A percentile compares a stretch with the other conserved stretches of the same genome.
Evolutionary conservation across 768 basidiomycete genomes (phyloP).

Genomic region (Tylopilus balloui): DNA sequence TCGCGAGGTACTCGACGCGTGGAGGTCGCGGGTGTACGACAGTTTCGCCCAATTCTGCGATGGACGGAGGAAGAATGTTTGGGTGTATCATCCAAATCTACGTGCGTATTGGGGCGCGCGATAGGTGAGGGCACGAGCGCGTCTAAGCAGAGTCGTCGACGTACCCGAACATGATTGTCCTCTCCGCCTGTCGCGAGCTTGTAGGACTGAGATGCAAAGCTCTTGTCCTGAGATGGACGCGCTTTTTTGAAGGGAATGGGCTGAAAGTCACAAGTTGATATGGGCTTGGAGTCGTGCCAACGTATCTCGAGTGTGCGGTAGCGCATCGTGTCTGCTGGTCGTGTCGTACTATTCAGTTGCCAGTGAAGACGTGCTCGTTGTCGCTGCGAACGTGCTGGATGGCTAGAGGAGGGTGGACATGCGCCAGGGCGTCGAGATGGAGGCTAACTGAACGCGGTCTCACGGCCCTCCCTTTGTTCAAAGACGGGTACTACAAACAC

Average conservation of each 20-base stretch:
- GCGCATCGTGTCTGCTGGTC: slow-evolving; percentile 54
- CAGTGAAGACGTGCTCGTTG: slow-evolving; percentile 8
- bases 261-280: slow-evolving; percentile 97
- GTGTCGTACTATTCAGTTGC: slow-evolving; percentile 1
- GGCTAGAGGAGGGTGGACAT: slow-evolving; percentile 11
- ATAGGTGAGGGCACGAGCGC: slow-evolving; percentile 8
- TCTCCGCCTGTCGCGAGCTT: slow-evolving; percentile 92
- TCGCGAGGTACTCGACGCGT: slow-evolving; percentile 95
- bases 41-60: slow-evolving; percentile 37
- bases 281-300: slow-evolving; percentile 94
- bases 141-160: slow-evolving; percentile 33
- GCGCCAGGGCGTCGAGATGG: slow-evolving; percentile 11
- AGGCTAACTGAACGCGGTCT: slow-evolving; percentile 15
- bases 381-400: neutral
- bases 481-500: slow-evolving; percentile 1
- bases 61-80: slow-evolving; percentile 68
- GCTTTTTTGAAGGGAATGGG: slow-evolving; percentile 77
- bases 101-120: slow-evolving; percentile 5
- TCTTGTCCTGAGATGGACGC: slow-evolving; percentile 54
- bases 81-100: slow-evolving; percentile 96
- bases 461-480: slow-evolving; percentile 19
- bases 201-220: slow-evolving; percentile 71
- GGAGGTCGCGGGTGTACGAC: slow-evolving; percentile 52
- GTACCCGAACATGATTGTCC: slow-evolving; percentile 92
- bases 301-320: slow-evolving; percentile 90